Percentiles rank a stretch among this genome's conserved stretches.
phyloP scores from a whole-genome alignment of 2,329 filamentous ascomycete genomes.

The Diaporthe sp. region DNA sequence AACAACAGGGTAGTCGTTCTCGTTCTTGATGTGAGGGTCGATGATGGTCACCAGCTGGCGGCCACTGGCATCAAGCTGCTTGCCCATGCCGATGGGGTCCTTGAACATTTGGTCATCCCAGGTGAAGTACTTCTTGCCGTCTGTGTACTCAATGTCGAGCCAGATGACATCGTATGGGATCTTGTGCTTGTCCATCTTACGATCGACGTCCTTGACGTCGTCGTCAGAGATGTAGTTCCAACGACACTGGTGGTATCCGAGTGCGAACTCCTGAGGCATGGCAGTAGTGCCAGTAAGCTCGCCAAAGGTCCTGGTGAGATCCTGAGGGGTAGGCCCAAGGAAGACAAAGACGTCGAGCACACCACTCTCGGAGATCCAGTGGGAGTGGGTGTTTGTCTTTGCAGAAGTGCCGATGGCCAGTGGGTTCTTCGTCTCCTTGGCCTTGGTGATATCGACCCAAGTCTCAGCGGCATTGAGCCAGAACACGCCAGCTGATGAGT shows the following conservation, averaged over 20 bases:
- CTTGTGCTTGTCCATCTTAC: slow-evolving; percentile 93
- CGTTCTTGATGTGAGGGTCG: slow-evolving; percentile 98
- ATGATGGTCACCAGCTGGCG: slow-evolving; percentile 95
- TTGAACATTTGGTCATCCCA: slow-evolving; percentile 93
- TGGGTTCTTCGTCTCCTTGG: slow-evolving; percentile 79
- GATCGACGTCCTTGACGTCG: slow-evolving; percentile 95
- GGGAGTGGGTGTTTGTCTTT: slow-evolving; percentile 85
- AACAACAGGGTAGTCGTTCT: slow-evolving; percentile 79
- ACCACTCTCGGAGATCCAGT: slow-evolving; percentile 96
- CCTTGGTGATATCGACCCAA: slow-evolving; percentile 94
- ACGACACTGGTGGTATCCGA: slow-evolving; percentile 96
- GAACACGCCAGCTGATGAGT: slow-evolving; percentile 94
- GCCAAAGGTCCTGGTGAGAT: slow-evolving; percentile 84
- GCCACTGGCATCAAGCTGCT: slow-evolving; percentile 86
- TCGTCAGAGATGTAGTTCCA: slow-evolving; percentile 99
- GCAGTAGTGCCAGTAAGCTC: slow-evolving; percentile 93
- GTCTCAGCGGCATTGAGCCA: slow-evolving; percentile 98
- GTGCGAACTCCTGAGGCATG: slow-evolving; percentile 90
- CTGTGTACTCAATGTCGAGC: slow-evolving; percentile 98
- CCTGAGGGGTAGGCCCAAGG: slow-evolving; percentile 86
- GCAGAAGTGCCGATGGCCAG: slow-evolving; percentile 77
- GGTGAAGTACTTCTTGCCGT: slow-evolving; percentile 98
- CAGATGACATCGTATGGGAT: slow-evolving; percentile 99
- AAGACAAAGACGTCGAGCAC: slow-evolving; percentile 94
- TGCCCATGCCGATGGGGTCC: slow-evolving; percentile 87